Evolutionary conservation across 257 asterid species (phyloP).

Genomic region (Cinchona pubescens): DNA sequence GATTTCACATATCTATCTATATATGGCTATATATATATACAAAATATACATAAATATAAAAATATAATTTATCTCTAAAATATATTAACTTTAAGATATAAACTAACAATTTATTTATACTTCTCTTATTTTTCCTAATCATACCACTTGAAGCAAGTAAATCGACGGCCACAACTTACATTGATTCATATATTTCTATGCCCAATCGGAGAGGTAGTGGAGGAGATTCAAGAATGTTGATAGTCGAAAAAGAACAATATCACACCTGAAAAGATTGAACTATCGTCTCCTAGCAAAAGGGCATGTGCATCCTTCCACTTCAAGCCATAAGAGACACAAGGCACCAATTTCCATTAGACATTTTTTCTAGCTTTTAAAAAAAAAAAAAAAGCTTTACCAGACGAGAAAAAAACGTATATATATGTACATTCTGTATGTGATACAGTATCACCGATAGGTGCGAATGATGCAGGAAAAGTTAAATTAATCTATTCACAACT

Average conservation of each 20-base stretch:
- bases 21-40: too few relatives aligned
- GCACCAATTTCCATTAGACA: constrained; percentile 2
- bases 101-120: background rate
- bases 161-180: background rate
- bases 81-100: too few relatives aligned
- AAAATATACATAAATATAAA: too few relatives aligned
- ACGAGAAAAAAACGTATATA: too few relatives aligned
- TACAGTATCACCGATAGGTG: too few relatives aligned
- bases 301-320: constrained; percentile 2
- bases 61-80: too few relatives aligned
- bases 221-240: background rate
- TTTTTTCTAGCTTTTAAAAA: background rate
- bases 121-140: background rate
- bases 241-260: background rate
- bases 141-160: background rate
- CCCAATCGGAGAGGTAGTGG: background rate
- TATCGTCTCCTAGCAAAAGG: background rate
- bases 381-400: too few relatives aligned
- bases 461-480: too few relatives aligned
- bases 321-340: constrained; percentile 14
- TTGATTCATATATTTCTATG: background rate
- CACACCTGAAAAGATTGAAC: background rate
- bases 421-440: too few relatives aligned
- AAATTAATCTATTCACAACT: too few relatives aligned
- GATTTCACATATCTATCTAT: too few relatives aligned